phyloP scores from a whole-genome alignment of 768 basidiomycete species.

The Leccinellum luteum region DNA sequence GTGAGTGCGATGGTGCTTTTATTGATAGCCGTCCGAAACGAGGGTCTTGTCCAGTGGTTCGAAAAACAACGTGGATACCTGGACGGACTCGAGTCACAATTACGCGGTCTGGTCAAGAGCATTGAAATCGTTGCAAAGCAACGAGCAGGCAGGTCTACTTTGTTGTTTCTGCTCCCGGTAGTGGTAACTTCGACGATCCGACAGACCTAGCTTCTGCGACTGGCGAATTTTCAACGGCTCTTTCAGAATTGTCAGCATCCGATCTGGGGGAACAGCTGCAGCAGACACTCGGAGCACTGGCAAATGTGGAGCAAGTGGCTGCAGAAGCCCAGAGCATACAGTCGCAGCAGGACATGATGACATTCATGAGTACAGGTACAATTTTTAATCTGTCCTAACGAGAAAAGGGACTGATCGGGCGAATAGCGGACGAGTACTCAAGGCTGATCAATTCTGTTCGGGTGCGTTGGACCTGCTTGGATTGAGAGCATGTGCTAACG shows the following conservation, averaged over 20 bases:
- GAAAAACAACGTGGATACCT: constrained; percentile 82
- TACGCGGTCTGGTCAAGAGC: constrained; percentile 82
- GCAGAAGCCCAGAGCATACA: constrained; percentile 74
- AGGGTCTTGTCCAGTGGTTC: constrained; percentile 71
- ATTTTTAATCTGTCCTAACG: neutral
- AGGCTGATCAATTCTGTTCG: constrained; percentile 84
- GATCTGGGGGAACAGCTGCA: constrained; percentile 77
- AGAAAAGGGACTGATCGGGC: constrained; percentile 7
- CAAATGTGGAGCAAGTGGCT: constrained; percentile 69
- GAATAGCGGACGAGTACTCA: constrained; percentile 84
- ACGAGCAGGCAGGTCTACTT: constrained; percentile 54
- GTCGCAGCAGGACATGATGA: constrained; percentile 78
- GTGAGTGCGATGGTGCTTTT: constrained; percentile 34
- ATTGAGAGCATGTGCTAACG: neutral
- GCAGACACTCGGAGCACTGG: constrained; percentile 63
- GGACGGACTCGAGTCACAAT: constrained; percentile 86
- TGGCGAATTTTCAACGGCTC: constrained; percentile 76
- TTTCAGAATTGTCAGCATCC: constrained; percentile 67
- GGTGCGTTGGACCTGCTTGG: constrained; percentile 41
- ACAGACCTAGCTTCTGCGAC: constrained; percentile 67
- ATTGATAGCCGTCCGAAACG: neutral
- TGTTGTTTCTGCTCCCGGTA: neutral
- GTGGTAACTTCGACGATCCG: neutral
- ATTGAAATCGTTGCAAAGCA: constrained; percentile 85
- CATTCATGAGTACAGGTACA: constrained; percentile 72